A percentile compares a stretch with the other conserved stretches of the same genome.
Conservation (phyloP, 768 basidiomycete genomes). For the Mycena metata region DNA sequence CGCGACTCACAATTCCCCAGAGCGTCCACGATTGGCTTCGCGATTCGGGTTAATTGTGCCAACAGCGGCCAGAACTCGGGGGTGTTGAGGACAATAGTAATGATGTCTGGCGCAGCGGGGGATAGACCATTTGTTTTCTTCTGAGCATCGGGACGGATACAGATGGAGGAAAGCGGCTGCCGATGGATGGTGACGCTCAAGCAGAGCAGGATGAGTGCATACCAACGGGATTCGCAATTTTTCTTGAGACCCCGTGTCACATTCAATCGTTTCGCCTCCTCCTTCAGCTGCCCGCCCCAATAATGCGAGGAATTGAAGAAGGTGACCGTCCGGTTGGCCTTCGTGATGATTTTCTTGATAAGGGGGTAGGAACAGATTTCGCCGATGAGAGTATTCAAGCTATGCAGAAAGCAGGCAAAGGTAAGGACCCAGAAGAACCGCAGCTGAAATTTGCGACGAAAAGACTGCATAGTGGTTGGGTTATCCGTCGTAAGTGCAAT, state of each 20-base stretch:
- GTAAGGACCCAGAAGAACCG: constrained; percentile 45
- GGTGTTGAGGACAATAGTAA: constrained; percentile 40
- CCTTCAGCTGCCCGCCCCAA: constrained; percentile 47
- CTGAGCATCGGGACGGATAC: constrained; percentile 25
- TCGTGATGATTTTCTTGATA: constrained; percentile 38
- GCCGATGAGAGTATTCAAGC: constrained; percentile 43
- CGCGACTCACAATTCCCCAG: too few species aligned
- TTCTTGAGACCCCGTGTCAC: constrained; percentile 39
- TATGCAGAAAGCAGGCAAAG: constrained; percentile 43
- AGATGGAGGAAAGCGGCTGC: constrained; percentile 6
- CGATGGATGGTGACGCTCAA: constrained; percentile 33
- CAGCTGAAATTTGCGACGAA: constrained; percentile 36
- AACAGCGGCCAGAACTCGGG: constrained; percentile 41
- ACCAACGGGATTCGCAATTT: constrained; percentile 43
- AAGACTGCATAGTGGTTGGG: constrained; percentile 48
- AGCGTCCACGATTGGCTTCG: constrained; percentile 46
- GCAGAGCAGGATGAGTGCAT: constrained; percentile 42
- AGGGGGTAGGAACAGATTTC: constrained; percentile 38
- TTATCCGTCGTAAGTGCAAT: constrained; percentile 49
- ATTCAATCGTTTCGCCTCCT: constrained; percentile 28
- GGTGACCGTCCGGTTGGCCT: constrained; percentile 11
- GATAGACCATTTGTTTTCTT: constrained; percentile 35
- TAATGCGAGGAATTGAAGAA: constrained; percentile 43
- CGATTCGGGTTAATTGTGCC: constrained; percentile 45
- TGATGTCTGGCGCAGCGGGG: constrained; percentile 41